Conservation (phyloP, 1,139 yeast species). For the Zygosaccharomyces pseudobailii region DNA sequence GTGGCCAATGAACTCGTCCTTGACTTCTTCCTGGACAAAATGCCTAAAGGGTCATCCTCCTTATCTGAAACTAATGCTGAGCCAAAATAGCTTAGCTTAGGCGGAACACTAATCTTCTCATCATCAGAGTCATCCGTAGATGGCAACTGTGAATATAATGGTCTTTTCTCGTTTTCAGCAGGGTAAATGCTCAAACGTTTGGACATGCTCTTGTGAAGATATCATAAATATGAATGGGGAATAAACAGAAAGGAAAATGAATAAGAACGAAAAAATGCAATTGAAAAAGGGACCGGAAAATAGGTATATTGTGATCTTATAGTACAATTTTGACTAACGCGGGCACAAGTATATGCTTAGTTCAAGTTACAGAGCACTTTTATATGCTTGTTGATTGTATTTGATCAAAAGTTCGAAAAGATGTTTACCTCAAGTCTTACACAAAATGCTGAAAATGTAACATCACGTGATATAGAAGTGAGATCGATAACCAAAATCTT, state of each 20-base stretch:
- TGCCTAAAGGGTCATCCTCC: slow-evolving; percentile 9
- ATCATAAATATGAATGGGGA: slow-evolving; percentile 4
- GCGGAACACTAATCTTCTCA: slow-evolving; percentile 28
- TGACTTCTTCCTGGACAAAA: slow-evolving; percentile 1
- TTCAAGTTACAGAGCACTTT: neutral
- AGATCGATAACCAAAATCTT: neutral
- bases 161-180: slow-evolving; percentile 5
- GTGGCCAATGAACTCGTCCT: slow-evolving; percentile 3
- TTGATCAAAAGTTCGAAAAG: neutral
- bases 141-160: slow-evolving; percentile 1
- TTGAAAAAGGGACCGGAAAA: neutral
- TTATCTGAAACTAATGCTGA: slow-evolving; percentile 27
- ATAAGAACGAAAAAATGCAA: neutral
- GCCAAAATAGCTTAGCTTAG: slow-evolving; percentile 31
- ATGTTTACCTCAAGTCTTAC: neutral
- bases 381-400: neutral
- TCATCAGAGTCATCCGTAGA: slow-evolving; percentile 25
- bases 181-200: slow-evolving; percentile 10
- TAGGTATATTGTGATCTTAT: neutral
- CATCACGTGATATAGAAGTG: neutral
- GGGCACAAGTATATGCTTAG: neutral
- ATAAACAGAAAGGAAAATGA: neutral
- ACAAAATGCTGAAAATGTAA: neutral
- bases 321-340: neutral
- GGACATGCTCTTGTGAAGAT: slow-evolving; percentile 7